These are phyloP conservation scores for Colletotrichum chrysophilum DNA, from an alignment of 2,329 filamentous ascomycete species.

Conservation along the genomic window DNA sequence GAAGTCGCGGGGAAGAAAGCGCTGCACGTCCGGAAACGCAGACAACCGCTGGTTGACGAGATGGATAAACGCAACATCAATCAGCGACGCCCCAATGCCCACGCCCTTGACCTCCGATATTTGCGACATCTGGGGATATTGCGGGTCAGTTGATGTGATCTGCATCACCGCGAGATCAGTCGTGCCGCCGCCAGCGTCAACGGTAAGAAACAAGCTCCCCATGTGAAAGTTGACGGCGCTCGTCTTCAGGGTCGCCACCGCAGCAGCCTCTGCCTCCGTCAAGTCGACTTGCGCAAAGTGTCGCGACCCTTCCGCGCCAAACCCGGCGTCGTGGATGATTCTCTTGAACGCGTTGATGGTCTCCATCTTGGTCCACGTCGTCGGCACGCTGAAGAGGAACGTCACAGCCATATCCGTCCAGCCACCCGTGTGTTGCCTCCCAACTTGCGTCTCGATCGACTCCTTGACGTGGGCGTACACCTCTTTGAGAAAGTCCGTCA, in stretches of 20 bases:
- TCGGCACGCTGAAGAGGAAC: constrained; percentile 63
- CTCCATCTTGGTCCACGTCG: constrained; percentile 56
- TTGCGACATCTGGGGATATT: constrained; percentile 35
- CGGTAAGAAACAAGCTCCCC: constrained; percentile 46
- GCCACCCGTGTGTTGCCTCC: constrained; percentile 37
- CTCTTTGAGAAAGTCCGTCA: constrained; percentile 52
- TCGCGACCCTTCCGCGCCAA: constrained; percentile 43
- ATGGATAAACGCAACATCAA: constrained; percentile 46
- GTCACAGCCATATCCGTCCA: constrained; percentile 53
- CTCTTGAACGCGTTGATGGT: constrained; percentile 56
- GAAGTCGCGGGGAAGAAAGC: constrained; percentile 39
- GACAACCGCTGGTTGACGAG: constrained; percentile 42
- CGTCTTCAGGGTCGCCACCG: constrained; percentile 50
- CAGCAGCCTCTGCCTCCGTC: constrained; percentile 53
- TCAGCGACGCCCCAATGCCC: constrained; percentile 50
- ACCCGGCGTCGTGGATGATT: constrained; percentile 53
- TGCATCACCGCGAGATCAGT: constrained; percentile 51
- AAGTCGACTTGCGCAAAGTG: constrained; percentile 48
- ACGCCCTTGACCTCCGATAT: constrained; percentile 47
- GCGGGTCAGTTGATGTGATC: constrained; percentile 33
- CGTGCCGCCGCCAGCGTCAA: constrained; percentile 52
- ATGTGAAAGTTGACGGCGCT: constrained; percentile 40
- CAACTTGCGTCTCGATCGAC: constrained; percentile 44
- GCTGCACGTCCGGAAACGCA: constrained; percentile 37
- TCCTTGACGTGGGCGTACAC: constrained; percentile 55